Evolutionary conservation across 2,329 filamentous ascomycete species (phyloP).

Genomic region (Karstenula rhodostoma): DNA sequence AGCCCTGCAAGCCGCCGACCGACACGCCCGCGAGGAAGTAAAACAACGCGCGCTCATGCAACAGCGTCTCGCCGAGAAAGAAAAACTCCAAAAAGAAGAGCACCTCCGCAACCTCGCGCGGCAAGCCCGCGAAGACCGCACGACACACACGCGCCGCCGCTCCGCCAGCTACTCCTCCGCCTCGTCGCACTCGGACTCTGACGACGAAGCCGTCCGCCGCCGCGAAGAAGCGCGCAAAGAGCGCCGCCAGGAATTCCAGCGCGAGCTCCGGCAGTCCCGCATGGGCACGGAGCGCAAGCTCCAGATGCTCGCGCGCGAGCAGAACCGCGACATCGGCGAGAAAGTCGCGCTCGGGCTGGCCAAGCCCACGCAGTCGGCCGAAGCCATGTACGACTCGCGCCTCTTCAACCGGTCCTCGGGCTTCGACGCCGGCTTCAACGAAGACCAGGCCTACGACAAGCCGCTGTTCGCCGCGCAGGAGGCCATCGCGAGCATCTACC

Average conservation of each 20-base stretch:
- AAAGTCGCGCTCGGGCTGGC: conserved; percentile 94
- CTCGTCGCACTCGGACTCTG: conserved; percentile 57
- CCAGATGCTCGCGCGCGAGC: conserved; percentile 92
- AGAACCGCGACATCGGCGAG: conserved; percentile 95
- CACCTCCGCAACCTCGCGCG: conserved; percentile 86
- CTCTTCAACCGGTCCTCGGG: conserved; percentile 94
- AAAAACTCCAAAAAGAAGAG: conserved; percentile 93
- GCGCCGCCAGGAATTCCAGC: conserved; percentile 80
- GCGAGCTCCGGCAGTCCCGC: conserved; percentile 88
- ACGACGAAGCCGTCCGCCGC: conserved; percentile 76
- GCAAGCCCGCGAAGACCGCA: conserved; percentile 85
- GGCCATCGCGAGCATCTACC: conserved; percentile 92
- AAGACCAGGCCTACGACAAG: conserved; percentile 97
- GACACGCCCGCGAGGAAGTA: conserved; percentile 94
- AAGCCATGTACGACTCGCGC: conserved; percentile 96
- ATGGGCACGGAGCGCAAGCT: conserved; percentile 95
- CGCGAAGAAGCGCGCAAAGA: conserved; percentile 81
- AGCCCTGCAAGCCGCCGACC: conserved; percentile 90
- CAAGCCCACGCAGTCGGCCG: conserved; percentile 89
- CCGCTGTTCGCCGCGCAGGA: conserved; percentile 96
- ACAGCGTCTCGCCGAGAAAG: conserved; percentile 93
- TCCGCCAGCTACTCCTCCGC: conserved; percentile 54
- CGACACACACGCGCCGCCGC: conserved; percentile 54
- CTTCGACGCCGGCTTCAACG: conserved; percentile 92
- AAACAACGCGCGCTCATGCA: conserved; percentile 94